Evolutionary conservation across 495 filamentous ascomycete species (phyloP).

Genomic region (Pyrenopolyporus hunteri): DNA sequence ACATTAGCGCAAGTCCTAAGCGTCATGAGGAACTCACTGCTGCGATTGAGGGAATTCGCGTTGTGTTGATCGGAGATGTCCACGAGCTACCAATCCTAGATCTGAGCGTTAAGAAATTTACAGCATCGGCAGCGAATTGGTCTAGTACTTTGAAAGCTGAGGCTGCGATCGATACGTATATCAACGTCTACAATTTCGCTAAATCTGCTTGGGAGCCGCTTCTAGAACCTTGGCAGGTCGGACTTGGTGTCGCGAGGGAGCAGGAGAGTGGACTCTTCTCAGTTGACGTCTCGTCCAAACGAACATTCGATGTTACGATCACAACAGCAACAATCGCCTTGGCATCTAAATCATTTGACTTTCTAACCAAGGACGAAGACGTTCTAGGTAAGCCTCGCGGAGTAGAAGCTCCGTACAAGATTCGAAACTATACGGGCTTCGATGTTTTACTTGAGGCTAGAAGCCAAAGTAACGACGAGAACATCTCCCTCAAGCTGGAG

Average conservation of each 20-base stretch:
- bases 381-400: conserved; percentile 93
- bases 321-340: conserved; percentile 94
- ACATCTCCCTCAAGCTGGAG: conserved; percentile 73
- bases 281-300: conserved; percentile 84
- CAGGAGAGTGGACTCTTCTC: conserved; percentile 75
- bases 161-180: conserved; percentile 85
- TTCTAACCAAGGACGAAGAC: conserved; percentile 87
- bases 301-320: conserved; percentile 86
- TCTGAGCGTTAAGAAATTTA: conserved; percentile 91
- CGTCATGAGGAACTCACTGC: conserved; percentile 82
- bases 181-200: conserved; percentile 98
- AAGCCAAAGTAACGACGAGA: conserved; percentile 61
- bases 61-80: conserved; percentile 92
- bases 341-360: conserved; percentile 88
- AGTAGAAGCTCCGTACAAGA: conserved; percentile 87
- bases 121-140: conserved; percentile 85
- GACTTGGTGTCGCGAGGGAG: conserved; percentile 85
- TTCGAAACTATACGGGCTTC: conserved; percentile 95
- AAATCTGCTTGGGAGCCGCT: conserved; percentile 98
- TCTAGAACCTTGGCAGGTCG: conserved; percentile 94
- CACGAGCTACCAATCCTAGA: conserved; percentile 95
- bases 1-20: conserved; percentile 42
- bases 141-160: conserved; percentile 85
- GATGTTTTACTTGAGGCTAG: conserved; percentile 83
- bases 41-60: conserved; percentile 82